These are phyloP conservation scores for Xylariomycetidae sp. DNA, from an alignment of 2,329 filamentous ascomycete genomes.

Conservation along the genomic window DNA sequence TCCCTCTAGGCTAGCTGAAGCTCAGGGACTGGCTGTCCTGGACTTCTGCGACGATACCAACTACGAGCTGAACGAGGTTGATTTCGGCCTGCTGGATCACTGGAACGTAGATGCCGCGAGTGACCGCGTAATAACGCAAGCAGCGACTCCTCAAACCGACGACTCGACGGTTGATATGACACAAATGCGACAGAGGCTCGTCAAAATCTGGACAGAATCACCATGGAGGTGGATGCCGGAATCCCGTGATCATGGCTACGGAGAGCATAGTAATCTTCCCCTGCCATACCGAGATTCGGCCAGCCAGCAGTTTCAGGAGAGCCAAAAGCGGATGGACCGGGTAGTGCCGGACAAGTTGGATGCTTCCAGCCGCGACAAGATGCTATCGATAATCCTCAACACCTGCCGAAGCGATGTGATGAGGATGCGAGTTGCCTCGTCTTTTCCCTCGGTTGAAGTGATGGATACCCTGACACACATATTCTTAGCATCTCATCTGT, in stretches of 20 bases:
- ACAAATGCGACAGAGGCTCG: constrained; percentile 42
- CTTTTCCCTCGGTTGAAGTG: constrained; percentile 44
- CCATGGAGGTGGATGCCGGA: constrained; percentile 48
- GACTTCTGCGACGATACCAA: constrained; percentile 47
- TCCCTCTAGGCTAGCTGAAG: constrained; percentile 30
- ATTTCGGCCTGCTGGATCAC: constrained; percentile 46
- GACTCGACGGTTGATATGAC: constrained; percentile 36
- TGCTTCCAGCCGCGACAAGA: constrained; percentile 50
- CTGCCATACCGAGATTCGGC: constrained; percentile 35
- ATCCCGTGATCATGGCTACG: constrained; percentile 38
- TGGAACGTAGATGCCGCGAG: constrained; percentile 40
- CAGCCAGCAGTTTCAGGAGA: constrained; percentile 34
- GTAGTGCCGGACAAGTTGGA: constrained; percentile 41
- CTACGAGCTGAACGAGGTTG: constrained; percentile 47
- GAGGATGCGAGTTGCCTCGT: constrained; percentile 49
- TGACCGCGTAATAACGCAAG: constrained; percentile 21
- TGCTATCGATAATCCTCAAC: constrained; percentile 59
- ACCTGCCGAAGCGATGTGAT: constrained; percentile 48
- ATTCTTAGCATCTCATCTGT: constrained; percentile 52
- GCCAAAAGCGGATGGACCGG: constrained; percentile 32
- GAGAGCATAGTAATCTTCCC: constrained; percentile 41
- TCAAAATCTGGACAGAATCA: constrained; percentile 45
- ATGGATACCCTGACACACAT: constrained; percentile 59
- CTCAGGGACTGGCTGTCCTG: constrained; percentile 39
- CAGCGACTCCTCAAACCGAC: constrained; percentile 26